A percentile compares a stretch with the other conserved stretches of the same genome.
Evolutionary conservation across 768 basidiomycete genomes (phyloP).

Genomic region (Lactarius sanguifluus): DNA sequence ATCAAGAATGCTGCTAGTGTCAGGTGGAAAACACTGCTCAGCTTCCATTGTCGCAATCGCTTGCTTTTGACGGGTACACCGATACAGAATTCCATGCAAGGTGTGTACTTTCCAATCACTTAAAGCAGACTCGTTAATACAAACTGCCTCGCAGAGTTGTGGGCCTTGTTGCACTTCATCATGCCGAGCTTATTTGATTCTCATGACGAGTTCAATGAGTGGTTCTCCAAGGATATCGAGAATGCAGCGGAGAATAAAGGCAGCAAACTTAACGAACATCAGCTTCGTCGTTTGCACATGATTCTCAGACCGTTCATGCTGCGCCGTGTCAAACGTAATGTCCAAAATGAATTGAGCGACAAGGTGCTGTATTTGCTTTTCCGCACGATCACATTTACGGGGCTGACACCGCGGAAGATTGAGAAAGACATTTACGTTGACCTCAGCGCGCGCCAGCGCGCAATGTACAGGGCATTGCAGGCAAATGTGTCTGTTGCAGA

Average conservation of each 20-base stretch:
- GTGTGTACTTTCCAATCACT: constrained; percentile 42
- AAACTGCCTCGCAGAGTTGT: constrained; percentile 63
- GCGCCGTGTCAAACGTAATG: constrained; percentile 93
- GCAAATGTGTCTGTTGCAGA: constrained; percentile 95
- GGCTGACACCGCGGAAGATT: constrained; percentile 55
- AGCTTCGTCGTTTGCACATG: constrained; percentile 94
- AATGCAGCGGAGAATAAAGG: constrained; percentile 91
- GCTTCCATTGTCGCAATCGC: constrained; percentile 94
- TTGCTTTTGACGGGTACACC: constrained; percentile 95
- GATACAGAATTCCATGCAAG: constrained; percentile 99
- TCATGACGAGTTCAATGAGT: constrained; percentile 98
- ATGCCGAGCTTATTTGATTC: constrained; percentile 99
- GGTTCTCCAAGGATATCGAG: constrained; percentile 99
- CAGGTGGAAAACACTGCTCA: constrained; percentile 95
- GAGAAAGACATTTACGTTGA: constrained; percentile 96
- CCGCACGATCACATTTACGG: neutral
- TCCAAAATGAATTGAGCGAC: constrained; percentile 99
- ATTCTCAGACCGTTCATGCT: constrained; percentile 99
- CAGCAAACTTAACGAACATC: constrained; percentile 90
- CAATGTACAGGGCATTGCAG: constrained; percentile 84
- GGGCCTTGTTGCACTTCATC: constrained; percentile 98
- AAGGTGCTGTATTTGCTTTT: constrained; percentile 58
- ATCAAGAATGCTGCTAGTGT: constrained; percentile 98
- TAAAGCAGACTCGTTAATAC: neutral
- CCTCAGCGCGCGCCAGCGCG: constrained; percentile 87